Evolutionary conservation across 371 early-diverging fungal genomes (phyloP), one percentile per base, ranked within the genome.

Genomic region (Chytridiales sp.): DNA sequence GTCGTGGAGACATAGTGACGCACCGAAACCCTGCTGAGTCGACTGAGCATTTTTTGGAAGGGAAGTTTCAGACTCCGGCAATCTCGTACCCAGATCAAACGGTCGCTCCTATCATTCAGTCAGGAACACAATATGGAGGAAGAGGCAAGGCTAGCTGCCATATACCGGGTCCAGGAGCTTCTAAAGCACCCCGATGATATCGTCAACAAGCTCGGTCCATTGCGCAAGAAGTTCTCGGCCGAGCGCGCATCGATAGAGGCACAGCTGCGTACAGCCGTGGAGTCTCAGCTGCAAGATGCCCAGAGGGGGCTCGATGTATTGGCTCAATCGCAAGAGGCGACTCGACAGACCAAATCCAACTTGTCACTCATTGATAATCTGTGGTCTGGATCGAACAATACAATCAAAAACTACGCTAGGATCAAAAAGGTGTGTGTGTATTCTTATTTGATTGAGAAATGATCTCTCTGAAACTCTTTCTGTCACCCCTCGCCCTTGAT

Each of bases 191-290:
- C 96, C 4, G 97, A 97, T 73, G 97, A 97, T 73, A 81, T 97
- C 19, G 86, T 85, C 34, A 86, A 84, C 69, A 92, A 92, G 71
- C 84, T 94, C 8, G 83, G 80, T 24, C 80, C 84, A 3, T 62
- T 94, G 22, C 85, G 87, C 41, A 84, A 87, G 46, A 91, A 91
- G 66, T 77, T 94, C 36, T 84, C 86, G 1, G 85, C 87, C 56
- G 98, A 97, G 76, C 92, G 94, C 70, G 90, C 92, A 2, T 83
- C 88, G 13, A 86, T 95, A 26, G 97, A 97, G 70, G 94, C 95
- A 22, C 97, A 96, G 67, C 83, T 97, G 34, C 93, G 91, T 66
- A 88, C 92, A 3, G 93, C 89, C 19, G 93, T 93, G 42, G 94
- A 95, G 73, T 75, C 85, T 36, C 95, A 93, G 70, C 85, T 96